Percentiles rank a stretch among this genome's conserved stretches.
Conservation (phyloP, 2,329 filamentous ascomycete species). For the Akanthomyces dipterigenus region DNA sequence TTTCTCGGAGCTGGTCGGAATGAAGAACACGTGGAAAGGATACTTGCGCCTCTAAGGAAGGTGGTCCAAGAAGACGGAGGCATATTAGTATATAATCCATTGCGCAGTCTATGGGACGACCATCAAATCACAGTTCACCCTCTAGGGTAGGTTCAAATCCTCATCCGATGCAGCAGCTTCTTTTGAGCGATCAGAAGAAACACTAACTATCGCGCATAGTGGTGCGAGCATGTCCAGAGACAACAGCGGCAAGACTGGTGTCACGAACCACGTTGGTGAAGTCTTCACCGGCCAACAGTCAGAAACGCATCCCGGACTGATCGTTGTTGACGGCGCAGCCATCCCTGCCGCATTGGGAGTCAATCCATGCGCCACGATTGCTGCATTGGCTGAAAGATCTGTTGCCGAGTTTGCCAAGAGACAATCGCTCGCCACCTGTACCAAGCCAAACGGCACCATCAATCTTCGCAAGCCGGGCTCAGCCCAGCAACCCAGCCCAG, state of each 20-base stretch:
- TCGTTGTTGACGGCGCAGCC: constrained; percentile 55
- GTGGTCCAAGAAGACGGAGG: constrained; percentile 54
- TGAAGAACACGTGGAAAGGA: constrained; percentile 42
- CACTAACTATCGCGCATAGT: constrained; percentile 22
- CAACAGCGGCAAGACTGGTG: constrained; percentile 49
- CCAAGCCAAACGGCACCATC: background rate
- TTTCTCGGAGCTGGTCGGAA: constrained; percentile 53
- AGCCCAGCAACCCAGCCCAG: background rate
- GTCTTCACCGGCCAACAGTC: constrained; percentile 46
- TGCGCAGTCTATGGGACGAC: constrained; percentile 46
- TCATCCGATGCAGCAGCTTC: background rate
- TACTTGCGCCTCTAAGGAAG: constrained; percentile 45
- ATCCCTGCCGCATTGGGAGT: constrained; percentile 57
- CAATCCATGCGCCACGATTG: constrained; percentile 64
- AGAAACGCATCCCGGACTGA: constrained; percentile 49
- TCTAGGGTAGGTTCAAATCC: constrained; percentile 35
- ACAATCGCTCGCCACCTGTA: constrained; percentile 34
- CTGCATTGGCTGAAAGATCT: constrained; percentile 59
- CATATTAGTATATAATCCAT: constrained; percentile 52
- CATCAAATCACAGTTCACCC: constrained; percentile 61
- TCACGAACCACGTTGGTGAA: constrained; percentile 54
- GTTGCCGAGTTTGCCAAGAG: constrained; percentile 43
- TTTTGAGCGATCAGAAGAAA: background rate
- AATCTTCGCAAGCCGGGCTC: background rate
- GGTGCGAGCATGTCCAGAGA: constrained; percentile 58